These are phyloP conservation scores for Aureobasidium pullulans DNA, from an alignment of 2,329 filamentous ascomycete species.

Conservation along the genomic window DNA sequence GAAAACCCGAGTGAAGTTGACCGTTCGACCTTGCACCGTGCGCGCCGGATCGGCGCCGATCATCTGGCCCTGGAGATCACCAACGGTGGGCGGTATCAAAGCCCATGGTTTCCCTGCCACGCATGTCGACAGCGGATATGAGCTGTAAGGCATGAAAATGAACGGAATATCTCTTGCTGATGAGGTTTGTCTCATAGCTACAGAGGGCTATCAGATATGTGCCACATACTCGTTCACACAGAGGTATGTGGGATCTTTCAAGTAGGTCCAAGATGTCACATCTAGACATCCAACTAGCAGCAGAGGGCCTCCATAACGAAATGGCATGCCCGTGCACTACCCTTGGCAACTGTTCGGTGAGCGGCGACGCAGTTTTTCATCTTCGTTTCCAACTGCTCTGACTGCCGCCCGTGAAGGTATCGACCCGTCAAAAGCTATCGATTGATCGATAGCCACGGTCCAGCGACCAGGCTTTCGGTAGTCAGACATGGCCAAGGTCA, in stretches of 20 bases:
- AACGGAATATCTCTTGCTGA: no score
- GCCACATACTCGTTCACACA: no score
- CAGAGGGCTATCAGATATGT: no score
- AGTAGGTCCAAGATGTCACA: no score
- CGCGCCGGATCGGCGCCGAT: neutral
- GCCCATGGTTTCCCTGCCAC: neutral
- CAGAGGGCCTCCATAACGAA: neutral
- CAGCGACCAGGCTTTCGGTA: neutral
- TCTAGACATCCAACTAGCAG: neutral
- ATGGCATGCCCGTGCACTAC: neutral
- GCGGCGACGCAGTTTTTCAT: neutral
- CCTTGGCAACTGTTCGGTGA: neutral
- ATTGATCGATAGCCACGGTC: neutral
- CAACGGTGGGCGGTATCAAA: neutral
- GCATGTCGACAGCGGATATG: neutral
- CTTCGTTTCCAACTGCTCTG: slow-evolving; percentile 1
- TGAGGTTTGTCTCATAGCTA: no score
- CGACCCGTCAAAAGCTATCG: neutral
- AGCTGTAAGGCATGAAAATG: no score
- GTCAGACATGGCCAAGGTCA: neutral
- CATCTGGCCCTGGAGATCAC: neutral
- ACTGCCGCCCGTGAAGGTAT: neutral
- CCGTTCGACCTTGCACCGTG: neutral
- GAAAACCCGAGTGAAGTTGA: neutral
- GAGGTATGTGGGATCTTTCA: no score